These are phyloP conservation scores for Leccinum pachyderme DNA, from an alignment of 1,284 basidiomycete species.

Conservation along the genomic window DNA sequence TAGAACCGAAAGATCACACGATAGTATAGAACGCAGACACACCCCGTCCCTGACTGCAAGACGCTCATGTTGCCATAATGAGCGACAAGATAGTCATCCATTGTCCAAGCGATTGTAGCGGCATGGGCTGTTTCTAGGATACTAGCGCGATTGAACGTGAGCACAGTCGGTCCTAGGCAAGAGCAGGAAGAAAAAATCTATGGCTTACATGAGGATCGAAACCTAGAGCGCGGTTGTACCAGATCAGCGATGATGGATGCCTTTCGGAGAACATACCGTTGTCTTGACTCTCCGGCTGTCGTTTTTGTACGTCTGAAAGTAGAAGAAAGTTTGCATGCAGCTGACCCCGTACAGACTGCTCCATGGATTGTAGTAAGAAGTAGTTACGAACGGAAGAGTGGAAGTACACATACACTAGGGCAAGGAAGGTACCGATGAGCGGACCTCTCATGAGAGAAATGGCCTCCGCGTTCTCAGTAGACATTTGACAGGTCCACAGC, in stretches of 20 bases:
- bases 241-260: background rate
- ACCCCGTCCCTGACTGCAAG: constrained; percentile 21
- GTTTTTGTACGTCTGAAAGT: constrained; percentile 25
- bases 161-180: background rate
- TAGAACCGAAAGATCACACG: background rate
- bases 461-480: constrained; percentile 4
- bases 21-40: constrained; percentile 2
- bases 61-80: constrained; percentile 12
- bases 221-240: constrained; percentile 16
- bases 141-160: constrained; percentile 5
- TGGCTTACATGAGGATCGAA: constrained; percentile 18
- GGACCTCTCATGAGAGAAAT: constrained; percentile 24
- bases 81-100: constrained; percentile 25
- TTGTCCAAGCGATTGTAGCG: constrained; percentile 22
- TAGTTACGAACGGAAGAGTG: background rate
- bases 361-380: background rate
- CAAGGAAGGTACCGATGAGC: constrained; percentile 29
- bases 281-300: constrained; percentile 20
- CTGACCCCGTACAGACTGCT: constrained; percentile 30
- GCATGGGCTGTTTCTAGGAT: constrained; percentile 25
- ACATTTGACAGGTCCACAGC: constrained; percentile 8
- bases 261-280: constrained; percentile 15
- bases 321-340: constrained; percentile 29
- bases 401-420: constrained; percentile 20
- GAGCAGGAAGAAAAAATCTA: background rate